These are phyloP conservation scores for Tulasnella sp. DNA, from an alignment of 768 basidiomycete genomes.

Conservation along the genomic window DNA sequence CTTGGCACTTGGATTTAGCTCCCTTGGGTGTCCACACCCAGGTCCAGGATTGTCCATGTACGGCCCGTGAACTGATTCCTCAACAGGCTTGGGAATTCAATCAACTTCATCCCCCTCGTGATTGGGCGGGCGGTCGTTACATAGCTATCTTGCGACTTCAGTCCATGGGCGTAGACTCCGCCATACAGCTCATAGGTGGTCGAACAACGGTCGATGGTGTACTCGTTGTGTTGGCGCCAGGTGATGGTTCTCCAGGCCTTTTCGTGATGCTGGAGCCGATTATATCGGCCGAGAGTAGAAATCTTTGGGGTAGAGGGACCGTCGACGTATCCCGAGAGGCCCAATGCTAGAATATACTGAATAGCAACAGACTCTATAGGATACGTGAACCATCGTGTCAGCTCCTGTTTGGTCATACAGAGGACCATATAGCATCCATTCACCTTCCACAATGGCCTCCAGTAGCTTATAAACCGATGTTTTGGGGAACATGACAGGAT, in stretches of 20 bases:
- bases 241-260: background rate
- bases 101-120: conserved; percentile 3
- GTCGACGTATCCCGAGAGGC: background rate
- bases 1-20: background rate
- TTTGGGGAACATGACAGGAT: no score
- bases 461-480: no score
- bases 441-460: no score
- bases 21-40: conserved; percentile 4
- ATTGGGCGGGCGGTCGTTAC: background rate
- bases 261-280: background rate
- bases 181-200: conserved; percentile 8
- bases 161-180: conserved; percentile 4
- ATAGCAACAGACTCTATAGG: conserved; percentile 9
- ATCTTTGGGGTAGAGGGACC: background rate
- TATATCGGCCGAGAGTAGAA: conserved; percentile 2
- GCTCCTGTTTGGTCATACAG: no score
- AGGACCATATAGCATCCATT: no score
- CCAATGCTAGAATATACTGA: background rate
- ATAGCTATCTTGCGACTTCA: no score
- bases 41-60: conserved; percentile 3
- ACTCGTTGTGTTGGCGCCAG: background rate
- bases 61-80: background rate
- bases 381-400: no score
- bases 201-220: background rate
- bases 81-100: conserved; percentile 1